A percentile compares a stretch with the other conserved stretches of the same genome.
phyloP scores from a whole-genome alignment of 2,329 filamentous ascomycete genomes.

The Aciculosporium take region DNA sequence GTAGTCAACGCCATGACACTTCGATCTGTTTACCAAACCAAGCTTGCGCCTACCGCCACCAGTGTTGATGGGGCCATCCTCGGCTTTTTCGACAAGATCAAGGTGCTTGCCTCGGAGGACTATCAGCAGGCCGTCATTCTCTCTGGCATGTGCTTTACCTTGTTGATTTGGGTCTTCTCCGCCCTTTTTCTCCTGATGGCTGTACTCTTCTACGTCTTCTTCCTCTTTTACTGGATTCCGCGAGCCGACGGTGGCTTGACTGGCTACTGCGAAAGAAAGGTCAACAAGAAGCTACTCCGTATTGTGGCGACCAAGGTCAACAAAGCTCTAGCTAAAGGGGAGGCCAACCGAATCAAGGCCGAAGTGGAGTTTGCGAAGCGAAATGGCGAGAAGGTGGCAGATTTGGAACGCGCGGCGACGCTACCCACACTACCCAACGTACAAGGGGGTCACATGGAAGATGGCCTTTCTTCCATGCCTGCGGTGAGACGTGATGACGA shows the following conservation, averaged over 20 bases:
- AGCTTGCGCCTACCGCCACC: conserved; percentile 43
- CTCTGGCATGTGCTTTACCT: conserved; percentile 81
- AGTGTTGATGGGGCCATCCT: conserved; percentile 48
- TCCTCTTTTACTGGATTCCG: conserved; percentile 87
- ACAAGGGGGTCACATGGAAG: conserved; percentile 17
- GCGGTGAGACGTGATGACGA: conserved; percentile 45
- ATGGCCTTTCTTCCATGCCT: conserved; percentile 45
- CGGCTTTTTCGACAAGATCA: conserved; percentile 75
- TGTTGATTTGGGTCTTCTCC: conserved; percentile 78
- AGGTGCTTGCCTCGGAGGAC: conserved; percentile 56
- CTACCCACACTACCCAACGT: conserved; percentile 44
- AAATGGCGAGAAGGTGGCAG: conserved; percentile 32
- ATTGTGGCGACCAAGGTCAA: conserved; percentile 82
- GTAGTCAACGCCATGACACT: conserved; percentile 82
- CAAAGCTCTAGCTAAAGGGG: conserved; percentile 71
- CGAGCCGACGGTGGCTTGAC: conserved; percentile 64
- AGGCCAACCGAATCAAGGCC: conserved; percentile 40
- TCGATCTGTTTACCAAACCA: conserved; percentile 65
- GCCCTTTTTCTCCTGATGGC: conserved; percentile 62
- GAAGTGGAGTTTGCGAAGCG: conserved; percentile 37
- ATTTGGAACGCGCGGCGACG: conserved; percentile 46
- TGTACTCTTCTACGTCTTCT: conserved; percentile 67
- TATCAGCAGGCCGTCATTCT: conserved; percentile 70
- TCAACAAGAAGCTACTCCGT: conserved; percentile 69
- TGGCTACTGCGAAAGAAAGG: conserved; percentile 81